Percentiles rank a stretch among this genome's conserved stretches.
phyloP scores from a whole-genome alignment of 768 basidiomycete genomes.

The Macrocybe gigantea region DNA sequence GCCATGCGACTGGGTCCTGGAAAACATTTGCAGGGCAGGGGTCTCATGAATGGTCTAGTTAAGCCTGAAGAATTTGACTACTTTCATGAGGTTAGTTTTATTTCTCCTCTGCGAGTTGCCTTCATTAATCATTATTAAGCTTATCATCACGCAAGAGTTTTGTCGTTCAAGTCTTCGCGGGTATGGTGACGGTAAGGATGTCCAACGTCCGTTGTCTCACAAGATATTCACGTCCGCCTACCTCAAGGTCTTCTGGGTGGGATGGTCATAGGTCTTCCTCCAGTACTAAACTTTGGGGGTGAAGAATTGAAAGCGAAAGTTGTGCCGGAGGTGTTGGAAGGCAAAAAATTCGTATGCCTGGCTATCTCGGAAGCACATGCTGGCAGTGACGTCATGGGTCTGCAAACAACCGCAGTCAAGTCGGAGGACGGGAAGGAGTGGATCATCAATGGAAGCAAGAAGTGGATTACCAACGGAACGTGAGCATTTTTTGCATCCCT shows the following conservation, averaged over 20 bases:
- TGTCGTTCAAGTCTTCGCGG: slow-evolving; percentile 65
- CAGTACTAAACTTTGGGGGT: slow-evolving; percentile 84
- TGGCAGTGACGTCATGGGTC: slow-evolving; percentile 77
- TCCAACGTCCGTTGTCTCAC: neutral
- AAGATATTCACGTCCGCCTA: slow-evolving; percentile 9
- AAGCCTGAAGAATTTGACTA: slow-evolving; percentile 87
- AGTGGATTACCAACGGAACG: slow-evolving; percentile 80
- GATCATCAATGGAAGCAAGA: slow-evolving; percentile 83
- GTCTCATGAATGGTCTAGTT: slow-evolving; percentile 77
- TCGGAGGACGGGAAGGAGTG: slow-evolving; percentile 78
- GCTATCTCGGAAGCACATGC: slow-evolving; percentile 90
- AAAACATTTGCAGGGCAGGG: slow-evolving; percentile 81
- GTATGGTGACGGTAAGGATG: slow-evolving; percentile 66
- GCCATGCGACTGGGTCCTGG: slow-evolving; percentile 95
- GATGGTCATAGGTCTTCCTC: slow-evolving; percentile 81
- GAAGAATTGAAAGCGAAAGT: slow-evolving; percentile 53
- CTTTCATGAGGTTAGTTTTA: slow-evolving; percentile 67
- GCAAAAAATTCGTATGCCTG: slow-evolving; percentile 80
- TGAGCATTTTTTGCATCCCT: neutral
- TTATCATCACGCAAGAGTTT: slow-evolving; percentile 84
- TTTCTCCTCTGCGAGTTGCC: neutral
- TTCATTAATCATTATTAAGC: slow-evolving; percentile 26
- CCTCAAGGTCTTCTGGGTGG: slow-evolving; percentile 63
- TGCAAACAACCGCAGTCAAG: slow-evolving; percentile 74
- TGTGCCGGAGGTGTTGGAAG: slow-evolving; percentile 62